phyloP scores from a whole-genome alignment of 73 alveolate species.

The Breviolum minutum region DNA sequence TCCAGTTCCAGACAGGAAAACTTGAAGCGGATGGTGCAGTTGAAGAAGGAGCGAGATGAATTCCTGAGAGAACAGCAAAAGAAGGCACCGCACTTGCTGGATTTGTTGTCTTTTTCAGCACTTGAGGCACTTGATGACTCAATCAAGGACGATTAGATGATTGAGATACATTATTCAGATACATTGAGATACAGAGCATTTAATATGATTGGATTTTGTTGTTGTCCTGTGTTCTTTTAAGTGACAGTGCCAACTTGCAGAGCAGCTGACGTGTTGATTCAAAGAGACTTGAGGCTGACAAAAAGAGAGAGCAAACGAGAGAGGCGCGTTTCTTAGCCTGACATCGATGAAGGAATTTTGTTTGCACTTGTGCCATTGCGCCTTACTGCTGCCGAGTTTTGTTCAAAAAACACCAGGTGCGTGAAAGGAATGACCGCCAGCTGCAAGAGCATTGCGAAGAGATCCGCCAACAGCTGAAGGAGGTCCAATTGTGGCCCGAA shows the following conservation, averaged over 20 bases:
- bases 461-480: constrained; percentile 66
- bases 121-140: not conserved
- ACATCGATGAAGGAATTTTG: not conserved
- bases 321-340: not conserved
- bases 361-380: not conserved
- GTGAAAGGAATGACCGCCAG: constrained; percentile 70
- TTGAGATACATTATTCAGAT: no score
- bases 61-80: constrained; percentile 45
- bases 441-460: constrained; percentile 72
- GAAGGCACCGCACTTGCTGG: not conserved
- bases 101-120: not conserved
- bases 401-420: not conserved
- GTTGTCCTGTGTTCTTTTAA: not conserved
- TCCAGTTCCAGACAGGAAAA: constrained; percentile 21
- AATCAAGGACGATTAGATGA: no score
- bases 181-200: not conserved
- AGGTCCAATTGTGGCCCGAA: not conserved
- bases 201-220: not conserved
- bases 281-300: constrained; percentile 44
- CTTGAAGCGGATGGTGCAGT: constrained; percentile 50
- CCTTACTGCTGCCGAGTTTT: not conserved
- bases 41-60: constrained; percentile 70
- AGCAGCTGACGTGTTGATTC: no score
- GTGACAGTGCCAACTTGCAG: not conserved
- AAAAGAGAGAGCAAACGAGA: constrained; percentile 50